Conservation (phyloP, 2,329 filamentous ascomycete species). For the Diaporthe sp. region DNA sequence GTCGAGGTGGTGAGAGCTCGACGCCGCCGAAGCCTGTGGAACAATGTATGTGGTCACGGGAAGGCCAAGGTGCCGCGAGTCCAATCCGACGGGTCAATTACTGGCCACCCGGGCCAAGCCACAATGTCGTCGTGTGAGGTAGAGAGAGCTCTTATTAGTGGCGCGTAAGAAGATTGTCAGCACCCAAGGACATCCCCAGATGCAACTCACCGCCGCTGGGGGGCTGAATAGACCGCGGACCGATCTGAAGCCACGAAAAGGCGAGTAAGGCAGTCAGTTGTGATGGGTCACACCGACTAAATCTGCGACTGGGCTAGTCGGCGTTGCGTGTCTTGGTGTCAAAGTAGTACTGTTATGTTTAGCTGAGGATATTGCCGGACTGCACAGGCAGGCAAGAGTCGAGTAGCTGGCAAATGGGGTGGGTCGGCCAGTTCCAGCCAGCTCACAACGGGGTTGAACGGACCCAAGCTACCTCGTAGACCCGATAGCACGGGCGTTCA, state of each 20-base stretch:
- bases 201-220: slow-evolving; percentile 18
- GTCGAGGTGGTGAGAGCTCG: not conserved
- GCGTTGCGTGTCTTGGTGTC: slow-evolving; percentile 8
- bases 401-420: slow-evolving; percentile 1
- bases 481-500: not conserved
- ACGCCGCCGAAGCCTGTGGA: not conserved
- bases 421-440: not conserved
- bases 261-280: slow-evolving; percentile 22
- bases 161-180: slow-evolving; percentile 15
- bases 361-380: slow-evolving; percentile 5
- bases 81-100: slow-evolving; percentile 11
- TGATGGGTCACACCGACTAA: slow-evolving; percentile 24
- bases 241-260: slow-evolving; percentile 1
- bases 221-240: not conserved
- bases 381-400: not conserved
- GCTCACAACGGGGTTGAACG: not conserved
- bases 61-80: not conserved
- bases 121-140: not conserved
- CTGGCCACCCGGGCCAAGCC: not conserved
- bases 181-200: slow-evolving; percentile 27
- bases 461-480: not conserved
- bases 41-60: not conserved
- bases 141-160: slow-evolving; percentile 1
- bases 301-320: slow-evolving; percentile 15
- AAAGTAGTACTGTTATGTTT: not conserved